Percentiles rank a stretch among this genome's conserved stretches.
phyloP scores from a whole-genome alignment of 306 rosid genomes.

The Lotus japonicus region DNA sequence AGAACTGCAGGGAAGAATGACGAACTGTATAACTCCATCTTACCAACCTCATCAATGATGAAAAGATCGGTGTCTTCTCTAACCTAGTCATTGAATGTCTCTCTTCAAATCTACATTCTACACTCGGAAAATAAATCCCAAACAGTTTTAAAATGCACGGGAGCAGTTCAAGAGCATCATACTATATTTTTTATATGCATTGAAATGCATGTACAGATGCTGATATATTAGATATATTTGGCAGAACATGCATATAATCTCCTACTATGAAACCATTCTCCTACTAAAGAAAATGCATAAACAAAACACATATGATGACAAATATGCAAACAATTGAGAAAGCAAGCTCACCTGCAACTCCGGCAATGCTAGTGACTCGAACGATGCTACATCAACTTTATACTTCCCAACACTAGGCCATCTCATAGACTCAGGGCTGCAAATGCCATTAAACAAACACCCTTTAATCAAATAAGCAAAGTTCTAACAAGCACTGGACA shows the following conservation, averaged over 20 bases:
- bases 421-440: constrained; percentile 52
- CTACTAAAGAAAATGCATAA: not conserved
- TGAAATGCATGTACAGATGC: not conserved
- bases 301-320: not conserved
- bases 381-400: constrained; percentile 66
- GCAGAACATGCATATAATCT: not conserved
- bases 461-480: constrained; percentile 8
- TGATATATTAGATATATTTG: not conserved
- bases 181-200: not conserved
- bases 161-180: not conserved
- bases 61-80: constrained; percentile 67
- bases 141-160: not conserved
- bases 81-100: constrained; percentile 33
- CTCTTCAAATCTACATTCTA: not conserved
- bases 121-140: not conserved
- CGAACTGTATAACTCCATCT: constrained; percentile 82
- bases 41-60: constrained; percentile 82
- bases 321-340: not conserved
- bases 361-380: constrained; percentile 73
- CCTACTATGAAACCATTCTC: not conserved
- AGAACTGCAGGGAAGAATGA: constrained; percentile 81
- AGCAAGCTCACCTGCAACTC: constrained; percentile 61
- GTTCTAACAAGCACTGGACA: not conserved
- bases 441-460: constrained; percentile 29
- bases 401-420: constrained; percentile 89